Evolutionary conservation across 1,139 yeast species (phyloP).

Genomic region (Yamadazyma triangularis): DNA sequence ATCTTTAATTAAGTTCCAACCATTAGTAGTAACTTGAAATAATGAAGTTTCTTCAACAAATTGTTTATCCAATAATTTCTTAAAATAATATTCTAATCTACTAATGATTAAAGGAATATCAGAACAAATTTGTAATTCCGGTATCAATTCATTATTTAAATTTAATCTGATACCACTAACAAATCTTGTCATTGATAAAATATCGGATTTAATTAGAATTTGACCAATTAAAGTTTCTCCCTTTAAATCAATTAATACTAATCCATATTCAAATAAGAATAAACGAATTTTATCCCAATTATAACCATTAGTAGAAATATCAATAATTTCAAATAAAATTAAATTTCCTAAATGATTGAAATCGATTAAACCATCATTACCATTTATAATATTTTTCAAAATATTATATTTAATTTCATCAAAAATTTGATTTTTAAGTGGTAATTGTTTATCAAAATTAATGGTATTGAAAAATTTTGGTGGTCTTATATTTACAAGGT

Average conservation of each 20-base stretch:
- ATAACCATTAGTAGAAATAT: slow-evolving; percentile 32
- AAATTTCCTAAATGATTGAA: slow-evolving; percentile 13
- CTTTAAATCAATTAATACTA: slow-evolving; percentile 31
- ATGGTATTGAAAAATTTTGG: slow-evolving; percentile 18
- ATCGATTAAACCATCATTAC: slow-evolving; percentile 11
- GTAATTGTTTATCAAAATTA: slow-evolving; percentile 12
- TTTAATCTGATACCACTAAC: slow-evolving; percentile 29
- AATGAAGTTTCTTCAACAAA: slow-evolving; percentile 25
- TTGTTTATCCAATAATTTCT: slow-evolving; percentile 13
- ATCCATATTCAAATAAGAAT: slow-evolving; percentile 34
- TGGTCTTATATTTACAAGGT: slow-evolving; percentile 21
- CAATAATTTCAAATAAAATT: slow-evolving; percentile 41
- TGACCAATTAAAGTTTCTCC: slow-evolving; percentile 32
- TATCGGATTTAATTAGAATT: slow-evolving; percentile 23
- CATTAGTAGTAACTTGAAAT: slow-evolving; percentile 48
- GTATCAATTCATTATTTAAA: slow-evolving; percentile 36
- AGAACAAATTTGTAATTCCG: slow-evolving; percentile 41
- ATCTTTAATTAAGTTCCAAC: slow-evolving; percentile 36
- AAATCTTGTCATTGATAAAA: slow-evolving; percentile 22
- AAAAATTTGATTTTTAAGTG: slow-evolving; percentile 11
- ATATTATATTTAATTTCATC: slow-evolving; percentile 13
- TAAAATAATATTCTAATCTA: slow-evolving; percentile 38
- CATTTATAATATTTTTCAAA: slow-evolving; percentile 10
- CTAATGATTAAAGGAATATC: slow-evolving; percentile 28
- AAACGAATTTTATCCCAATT: slow-evolving; percentile 33